Evolutionary conservation across 202 grass and related monocot genomes (phyloP), one percentile per base, ranked within the genome.

Genomic region (Elaeis oleifera): DNA sequence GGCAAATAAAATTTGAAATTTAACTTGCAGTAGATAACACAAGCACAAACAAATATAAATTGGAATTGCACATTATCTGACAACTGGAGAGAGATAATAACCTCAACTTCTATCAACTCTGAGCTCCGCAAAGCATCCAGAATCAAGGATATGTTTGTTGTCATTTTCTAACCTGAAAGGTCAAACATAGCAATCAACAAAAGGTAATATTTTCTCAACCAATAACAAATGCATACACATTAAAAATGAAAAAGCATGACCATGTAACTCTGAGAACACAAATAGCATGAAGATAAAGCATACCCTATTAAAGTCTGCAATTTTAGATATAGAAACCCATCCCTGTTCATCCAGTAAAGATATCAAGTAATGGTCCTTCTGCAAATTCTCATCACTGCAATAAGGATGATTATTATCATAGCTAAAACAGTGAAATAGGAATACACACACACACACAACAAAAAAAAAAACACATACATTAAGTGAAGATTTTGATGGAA

Each of bases 221-320:
- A 44, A 44, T 44, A 2, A 13, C 9, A 44, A 44, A 44, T 44
- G 11, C 3, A 44, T 44, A 44, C 13, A 6, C 36, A 44, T 44
- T 44, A 44, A 13, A 44, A 44, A 44, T 44, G 36, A 44, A 44
- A 44, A 44, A 44, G 11, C 8, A 44, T 3, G 2, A 44, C 36
- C 13, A 44, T 44, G 13, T 13, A 9, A 44, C 9, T 44, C 36
- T 3, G 11, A 44, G 9, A 39, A 39, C 6, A 44, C 8, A 44
- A 44, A 2, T 13, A 13, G 9, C 36, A 44, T 44, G 8, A 44
- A 44, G 36, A 44, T 44, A 71, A 71, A 61, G 16, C 60, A 73
- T 94, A 99, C 94, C 72, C 94, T 89, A 39, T 90, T 88, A 87
- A 99, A 99, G 51, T 94, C 85, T 73, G 88, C 83, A 65, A 99